Percentiles rank a stretch among this genome's conserved stretches.
Evolutionary conservation across 2,329 filamentous ascomycete species (phyloP).

Genomic region (Penicillium sp.): DNA sequence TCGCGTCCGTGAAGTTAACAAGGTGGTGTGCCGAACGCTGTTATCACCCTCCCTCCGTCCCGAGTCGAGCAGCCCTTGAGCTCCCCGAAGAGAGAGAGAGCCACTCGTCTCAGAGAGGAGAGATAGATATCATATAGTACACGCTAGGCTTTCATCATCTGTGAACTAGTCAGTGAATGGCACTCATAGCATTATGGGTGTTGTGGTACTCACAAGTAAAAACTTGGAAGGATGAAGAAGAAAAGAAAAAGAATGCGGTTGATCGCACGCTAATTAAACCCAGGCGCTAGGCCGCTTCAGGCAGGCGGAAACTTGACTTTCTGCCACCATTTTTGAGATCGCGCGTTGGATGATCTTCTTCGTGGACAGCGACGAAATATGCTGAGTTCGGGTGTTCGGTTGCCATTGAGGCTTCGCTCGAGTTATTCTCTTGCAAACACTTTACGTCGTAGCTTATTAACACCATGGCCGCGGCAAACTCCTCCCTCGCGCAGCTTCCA

Average conservation of each 20-base stretch:
- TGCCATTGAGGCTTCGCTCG: constrained; percentile 25
- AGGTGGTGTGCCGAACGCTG: constrained; percentile 99
- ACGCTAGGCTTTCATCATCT: constrained; percentile 99
- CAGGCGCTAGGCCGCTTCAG: constrained; percentile 22
- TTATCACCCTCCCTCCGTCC: constrained; percentile 77
- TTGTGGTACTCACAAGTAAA: constrained; percentile 71
- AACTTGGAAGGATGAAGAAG: constrained; percentile 96
- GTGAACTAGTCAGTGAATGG: constrained; percentile 18
- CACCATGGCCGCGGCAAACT: constrained; percentile 6
- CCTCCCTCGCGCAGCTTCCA: constrained; percentile 20
- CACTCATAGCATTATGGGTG: not conserved
- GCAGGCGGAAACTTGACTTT: constrained; percentile 16
- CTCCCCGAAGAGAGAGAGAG: constrained; percentile 70
- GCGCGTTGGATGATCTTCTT: not conserved
- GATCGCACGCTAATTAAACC: constrained; percentile 23
- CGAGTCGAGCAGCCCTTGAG: constrained; percentile 75
- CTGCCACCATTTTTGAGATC: constrained; percentile 6
- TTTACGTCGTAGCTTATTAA: constrained; percentile 18
- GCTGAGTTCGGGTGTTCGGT: constrained; percentile 21
- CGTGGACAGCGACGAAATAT: constrained; percentile 15
- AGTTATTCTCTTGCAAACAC: constrained; percentile 39
- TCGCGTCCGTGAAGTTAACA: constrained; percentile 95
- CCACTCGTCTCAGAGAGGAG: constrained; percentile 60
- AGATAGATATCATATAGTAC: constrained; percentile 73
- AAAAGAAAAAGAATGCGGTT: constrained; percentile 43